phyloP scores from a whole-genome alignment of 208 protist genomes.

The Leishmania turanica region DNA sequence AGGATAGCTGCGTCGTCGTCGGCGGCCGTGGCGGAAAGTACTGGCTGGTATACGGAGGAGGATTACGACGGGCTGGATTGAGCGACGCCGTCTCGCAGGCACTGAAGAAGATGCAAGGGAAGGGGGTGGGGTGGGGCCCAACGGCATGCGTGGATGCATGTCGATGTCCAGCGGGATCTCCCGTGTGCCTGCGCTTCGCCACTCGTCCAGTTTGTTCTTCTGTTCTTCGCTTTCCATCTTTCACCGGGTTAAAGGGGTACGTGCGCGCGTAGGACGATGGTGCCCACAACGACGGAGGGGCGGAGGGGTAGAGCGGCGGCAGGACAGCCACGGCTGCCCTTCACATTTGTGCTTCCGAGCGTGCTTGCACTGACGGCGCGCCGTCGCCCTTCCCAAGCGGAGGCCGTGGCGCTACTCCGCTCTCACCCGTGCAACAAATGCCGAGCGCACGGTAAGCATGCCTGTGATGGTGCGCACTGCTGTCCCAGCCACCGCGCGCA shows the following conservation, averaged over 20 bases:
- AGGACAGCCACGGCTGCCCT: not conserved
- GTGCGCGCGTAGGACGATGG: not conserved
- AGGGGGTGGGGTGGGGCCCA: not conserved
- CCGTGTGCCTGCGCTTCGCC: not conserved
- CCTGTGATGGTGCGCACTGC: not conserved
- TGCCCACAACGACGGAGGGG: not conserved
- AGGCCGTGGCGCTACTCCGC: not conserved
- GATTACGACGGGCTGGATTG: conserved; percentile 34
- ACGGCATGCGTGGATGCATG: not conserved
- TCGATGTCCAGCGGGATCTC: not conserved
- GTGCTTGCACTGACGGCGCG: not conserved
- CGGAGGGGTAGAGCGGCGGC: not conserved
- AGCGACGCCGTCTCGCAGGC: not conserved
- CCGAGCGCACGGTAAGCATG: not conserved
- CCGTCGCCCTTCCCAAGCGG: not conserved
- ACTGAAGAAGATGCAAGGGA: not conserved
- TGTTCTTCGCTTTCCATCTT: not conserved
- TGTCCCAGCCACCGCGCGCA: not conserved
- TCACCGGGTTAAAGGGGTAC: not conserved
- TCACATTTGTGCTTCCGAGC: not conserved
- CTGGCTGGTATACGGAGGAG: conserved; percentile 31
- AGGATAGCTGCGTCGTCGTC: not conserved
- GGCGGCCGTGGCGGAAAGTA: not conserved
- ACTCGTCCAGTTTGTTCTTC: not conserved
- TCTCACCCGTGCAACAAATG: not conserved